A percentile compares a stretch with the other conserved stretches of the same genome.
These are phyloP conservation scores for Saccharum officinarum DNA, from an alignment of 176 grass and related monocot species.

Conservation along the genomic window DNA sequence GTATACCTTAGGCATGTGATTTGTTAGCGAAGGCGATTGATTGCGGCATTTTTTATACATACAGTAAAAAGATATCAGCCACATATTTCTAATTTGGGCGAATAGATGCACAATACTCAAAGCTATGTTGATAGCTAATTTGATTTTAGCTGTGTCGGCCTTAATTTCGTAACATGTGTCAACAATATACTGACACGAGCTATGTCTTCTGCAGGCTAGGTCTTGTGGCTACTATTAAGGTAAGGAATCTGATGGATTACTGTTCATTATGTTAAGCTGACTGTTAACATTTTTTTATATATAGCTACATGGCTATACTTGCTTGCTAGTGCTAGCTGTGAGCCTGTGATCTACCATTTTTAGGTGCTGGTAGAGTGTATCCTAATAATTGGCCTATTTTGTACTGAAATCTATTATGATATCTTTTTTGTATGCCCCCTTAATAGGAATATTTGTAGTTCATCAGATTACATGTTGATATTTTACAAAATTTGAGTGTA, in stretches of 20 bases:
- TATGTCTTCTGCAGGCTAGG: conserved; percentile 63
- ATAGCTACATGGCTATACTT: neutral
- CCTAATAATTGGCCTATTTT: neutral
- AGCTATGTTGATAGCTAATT: neutral
- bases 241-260: conserved; percentile 28
- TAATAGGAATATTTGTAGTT: neutral
- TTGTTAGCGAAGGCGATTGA: neutral
- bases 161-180: neutral
- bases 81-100: neutral
- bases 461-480: neutral
- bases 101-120: neutral
- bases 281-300: neutral
- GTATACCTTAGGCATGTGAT: conserved; percentile 5
- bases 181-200: conserved; percentile 5
- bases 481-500: conserved; percentile 1
- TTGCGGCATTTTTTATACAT: neutral
- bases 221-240: conserved; percentile 89
- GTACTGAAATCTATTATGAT: neutral
- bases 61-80: neutral
- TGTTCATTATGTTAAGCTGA: conserved; percentile 4
- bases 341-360: neutral
- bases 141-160: conserved; percentile 4
- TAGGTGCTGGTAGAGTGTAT: neutral
- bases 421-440: neutral
- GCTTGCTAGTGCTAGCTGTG: neutral